These are phyloP conservation scores for Mycena chlorophos DNA, from an alignment of 768 basidiomycete genomes.

Conservation along the genomic window DNA sequence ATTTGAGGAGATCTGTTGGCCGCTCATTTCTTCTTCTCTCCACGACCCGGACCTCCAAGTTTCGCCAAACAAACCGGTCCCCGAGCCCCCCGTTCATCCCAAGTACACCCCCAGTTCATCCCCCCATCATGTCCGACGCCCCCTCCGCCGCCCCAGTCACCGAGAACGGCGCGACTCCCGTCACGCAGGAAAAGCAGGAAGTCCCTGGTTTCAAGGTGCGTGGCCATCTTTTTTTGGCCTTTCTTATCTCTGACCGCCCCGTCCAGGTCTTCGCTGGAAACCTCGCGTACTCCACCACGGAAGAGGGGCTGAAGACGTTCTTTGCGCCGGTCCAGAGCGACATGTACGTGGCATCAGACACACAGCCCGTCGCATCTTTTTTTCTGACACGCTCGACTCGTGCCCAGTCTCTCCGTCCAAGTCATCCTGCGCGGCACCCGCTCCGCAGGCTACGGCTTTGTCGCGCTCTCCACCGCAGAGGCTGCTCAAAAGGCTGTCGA, in stretches of 20 bases:
- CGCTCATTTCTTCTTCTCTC: no score
- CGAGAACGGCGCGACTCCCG: conserved; percentile 82
- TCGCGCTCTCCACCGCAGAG: conserved; percentile 76
- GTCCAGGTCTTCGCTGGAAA: conserved; percentile 90
- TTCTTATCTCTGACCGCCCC: conserved; percentile 13
- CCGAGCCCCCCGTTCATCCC: conserved; percentile 72
- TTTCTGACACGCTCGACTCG: conserved; percentile 18
- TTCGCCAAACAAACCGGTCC: conserved; percentile 85
- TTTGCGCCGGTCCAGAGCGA: conserved; percentile 86
- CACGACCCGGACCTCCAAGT: conserved; percentile 89
- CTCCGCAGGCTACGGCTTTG: conserved; percentile 92
- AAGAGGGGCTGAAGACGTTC: conserved; percentile 93
- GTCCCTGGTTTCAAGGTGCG: conserved; percentile 77
- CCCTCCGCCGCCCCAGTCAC: conserved; percentile 74
- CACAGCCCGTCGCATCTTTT: conserved; percentile 43
- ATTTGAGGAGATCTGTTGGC: no score
- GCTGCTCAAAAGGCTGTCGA: conserved; percentile 87
- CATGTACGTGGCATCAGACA: conserved; percentile 64
- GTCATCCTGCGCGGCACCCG: conserved; percentile 84
- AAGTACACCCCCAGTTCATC: conserved; percentile 56
- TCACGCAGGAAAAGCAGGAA: conserved; percentile 69
- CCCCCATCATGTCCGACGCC: conserved; percentile 84
- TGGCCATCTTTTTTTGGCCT: conserved; percentile 25
- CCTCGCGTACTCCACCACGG: conserved; percentile 91
- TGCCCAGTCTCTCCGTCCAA: conserved; percentile 73